Conservation (phyloP, 2,329 filamentous ascomycete genomes). For the Didymella segeticola region DNA sequence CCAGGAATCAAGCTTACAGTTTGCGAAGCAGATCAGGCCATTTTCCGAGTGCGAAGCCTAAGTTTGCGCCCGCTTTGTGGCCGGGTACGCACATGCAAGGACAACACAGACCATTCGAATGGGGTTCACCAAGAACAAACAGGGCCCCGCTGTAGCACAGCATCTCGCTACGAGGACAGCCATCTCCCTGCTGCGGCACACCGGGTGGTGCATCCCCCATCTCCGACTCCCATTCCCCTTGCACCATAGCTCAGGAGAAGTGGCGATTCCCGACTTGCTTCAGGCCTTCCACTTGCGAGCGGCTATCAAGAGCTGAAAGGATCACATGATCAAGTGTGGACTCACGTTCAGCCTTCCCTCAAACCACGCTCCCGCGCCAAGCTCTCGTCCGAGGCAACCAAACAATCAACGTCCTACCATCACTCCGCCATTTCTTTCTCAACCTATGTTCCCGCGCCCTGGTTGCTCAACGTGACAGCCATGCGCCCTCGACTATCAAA, state of each 20-base stretch:
- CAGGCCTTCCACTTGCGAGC: not conserved
- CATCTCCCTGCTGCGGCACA: constrained; percentile 16
- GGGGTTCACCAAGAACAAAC: constrained; percentile 3
- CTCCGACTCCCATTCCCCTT: constrained; percentile 1
- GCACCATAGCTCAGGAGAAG: not conserved
- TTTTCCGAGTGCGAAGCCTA: not conserved
- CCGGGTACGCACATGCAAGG: constrained; percentile 18
- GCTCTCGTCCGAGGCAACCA: not conserved
- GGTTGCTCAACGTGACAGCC: constrained; percentile 27
- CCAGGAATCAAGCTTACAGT: not conserved
- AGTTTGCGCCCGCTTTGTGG: not conserved
- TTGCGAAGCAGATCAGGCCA: constrained; percentile 1
- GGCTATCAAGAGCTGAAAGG: not conserved
- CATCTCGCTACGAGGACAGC: constrained; percentile 10
- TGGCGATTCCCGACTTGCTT: constrained; percentile 2
- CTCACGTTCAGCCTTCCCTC: not conserved
- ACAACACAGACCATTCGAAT: constrained; percentile 8
- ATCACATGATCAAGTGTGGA: not conserved
- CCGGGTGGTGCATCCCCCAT: constrained; percentile 2
- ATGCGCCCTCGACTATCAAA: constrained; percentile 21
- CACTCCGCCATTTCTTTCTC: not conserved
- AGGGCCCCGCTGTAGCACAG: constrained; percentile 9
- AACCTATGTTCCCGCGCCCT: constrained; percentile 3
- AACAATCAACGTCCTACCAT: not conserved
- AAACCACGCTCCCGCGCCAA: not conserved